A percentile compares a stretch with the other conserved stretches of the same genome.
phyloP scores from a whole-genome alignment of 2,329 filamentous ascomycete genomes.

The Fusarium sp. region DNA sequence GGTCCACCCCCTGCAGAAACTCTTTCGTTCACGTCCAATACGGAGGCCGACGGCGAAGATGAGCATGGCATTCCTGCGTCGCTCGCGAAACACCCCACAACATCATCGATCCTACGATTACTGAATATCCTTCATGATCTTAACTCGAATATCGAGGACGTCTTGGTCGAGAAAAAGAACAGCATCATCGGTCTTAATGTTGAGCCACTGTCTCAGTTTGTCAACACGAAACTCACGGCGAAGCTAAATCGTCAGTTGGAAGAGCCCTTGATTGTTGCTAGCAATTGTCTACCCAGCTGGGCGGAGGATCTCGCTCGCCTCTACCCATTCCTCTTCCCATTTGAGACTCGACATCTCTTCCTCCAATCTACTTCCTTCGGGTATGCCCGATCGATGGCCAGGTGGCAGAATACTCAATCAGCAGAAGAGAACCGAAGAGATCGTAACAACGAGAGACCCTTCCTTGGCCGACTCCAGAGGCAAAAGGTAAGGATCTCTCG shows the following conservation, averaged over 20 bases:
- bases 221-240: slow-evolving; percentile 97
- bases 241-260: slow-evolving; percentile 97
- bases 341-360: slow-evolving; percentile 96
- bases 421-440: slow-evolving; percentile 85
- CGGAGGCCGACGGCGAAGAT: slow-evolving; percentile 64
- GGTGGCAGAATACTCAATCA: slow-evolving; percentile 93
- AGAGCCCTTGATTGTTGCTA: slow-evolving; percentile 95
- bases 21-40: slow-evolving; percentile 66
- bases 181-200: slow-evolving; percentile 76
- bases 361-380: slow-evolving; percentile 98
- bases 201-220: slow-evolving; percentile 92
- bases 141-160: slow-evolving; percentile 93
- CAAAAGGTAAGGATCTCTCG: slow-evolving; percentile 99
- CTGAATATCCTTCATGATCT: slow-evolving; percentile 92
- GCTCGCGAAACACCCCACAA: slow-evolving; percentile 83
- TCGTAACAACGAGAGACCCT: slow-evolving; percentile 89
- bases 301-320: slow-evolving; percentile 92
- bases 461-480: slow-evolving; percentile 89
- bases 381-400: slow-evolving; percentile 95
- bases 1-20: slow-evolving; percentile 84
- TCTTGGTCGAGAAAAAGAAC: slow-evolving; percentile 79
- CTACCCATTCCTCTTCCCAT: slow-evolving; percentile 97
- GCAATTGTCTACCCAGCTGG: slow-evolving; percentile 95
- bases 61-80: slow-evolving; percentile 78
- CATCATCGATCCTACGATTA: slow-evolving; percentile 86